phyloP scores from a whole-genome alignment of 2,329 filamentous ascomycete genomes.

The Venturia effusa region DNA sequence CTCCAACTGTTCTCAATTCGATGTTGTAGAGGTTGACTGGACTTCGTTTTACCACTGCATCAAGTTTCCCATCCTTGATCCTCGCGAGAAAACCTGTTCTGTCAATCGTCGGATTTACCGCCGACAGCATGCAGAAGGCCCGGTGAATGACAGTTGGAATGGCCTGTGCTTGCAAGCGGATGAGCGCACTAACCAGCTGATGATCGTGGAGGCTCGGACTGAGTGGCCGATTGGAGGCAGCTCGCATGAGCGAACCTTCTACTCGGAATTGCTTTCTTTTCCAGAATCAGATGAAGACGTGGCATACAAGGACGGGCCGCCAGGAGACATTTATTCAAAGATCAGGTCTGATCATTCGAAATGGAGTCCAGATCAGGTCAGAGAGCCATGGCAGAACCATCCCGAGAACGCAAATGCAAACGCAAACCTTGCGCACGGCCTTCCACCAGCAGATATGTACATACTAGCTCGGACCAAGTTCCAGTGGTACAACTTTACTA shows the following conservation, averaged over 20 bases:
- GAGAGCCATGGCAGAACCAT: conserved; percentile 31
- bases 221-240: conserved; percentile 53
- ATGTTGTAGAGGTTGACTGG: conserved; percentile 54
- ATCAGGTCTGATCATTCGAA: conserved; percentile 27
- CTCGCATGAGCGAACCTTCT: conserved; percentile 54
- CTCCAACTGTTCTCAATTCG: conserved; percentile 53
- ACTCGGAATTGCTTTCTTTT: conserved; percentile 27
- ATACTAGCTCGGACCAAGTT: conserved; percentile 45
- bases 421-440: conserved; percentile 29
- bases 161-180: conserved; percentile 52
- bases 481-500: conserved; percentile 43
- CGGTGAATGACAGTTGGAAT: conserved; percentile 65
- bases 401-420: conserved; percentile 30
- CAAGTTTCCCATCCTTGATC: conserved; percentile 46
- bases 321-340: conserved; percentile 17
- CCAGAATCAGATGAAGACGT: neutral
- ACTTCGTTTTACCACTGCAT: conserved; percentile 59
- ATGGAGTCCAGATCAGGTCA: conserved; percentile 25
- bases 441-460: conserved; percentile 30
- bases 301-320: conserved; percentile 14
- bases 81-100: conserved; percentile 30
- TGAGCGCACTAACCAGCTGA: conserved; percentile 45
- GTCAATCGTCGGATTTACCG: conserved; percentile 48
- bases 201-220: conserved; percentile 56
- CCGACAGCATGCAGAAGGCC: conserved; percentile 56